phyloP scores from a whole-genome alignment of 2,329 filamentous ascomycete species.

The Raffaelea ambrosiae region DNA sequence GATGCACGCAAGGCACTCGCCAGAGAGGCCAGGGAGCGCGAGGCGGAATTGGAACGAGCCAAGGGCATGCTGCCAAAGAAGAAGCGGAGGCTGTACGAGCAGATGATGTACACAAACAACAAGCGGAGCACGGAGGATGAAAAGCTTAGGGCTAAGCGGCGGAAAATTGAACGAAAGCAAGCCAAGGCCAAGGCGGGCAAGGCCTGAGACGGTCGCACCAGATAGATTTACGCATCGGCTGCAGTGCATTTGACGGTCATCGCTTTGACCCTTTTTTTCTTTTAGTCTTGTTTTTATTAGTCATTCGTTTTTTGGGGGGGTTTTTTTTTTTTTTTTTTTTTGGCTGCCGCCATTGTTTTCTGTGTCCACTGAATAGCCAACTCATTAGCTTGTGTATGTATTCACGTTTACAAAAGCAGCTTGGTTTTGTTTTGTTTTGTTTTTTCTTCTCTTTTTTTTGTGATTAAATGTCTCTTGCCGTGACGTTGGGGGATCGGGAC shows the following conservation, averaged over 20 bases:
- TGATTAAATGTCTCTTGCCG: too few species aligned
- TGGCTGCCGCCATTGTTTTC: background rate
- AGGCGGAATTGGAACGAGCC: conserved; percentile 81
- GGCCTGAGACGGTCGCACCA: too few species aligned
- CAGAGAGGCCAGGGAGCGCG: conserved; percentile 65
- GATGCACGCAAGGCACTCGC: conserved; percentile 61
- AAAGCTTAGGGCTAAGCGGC: conserved; percentile 78
- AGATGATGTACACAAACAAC: conserved; percentile 93
- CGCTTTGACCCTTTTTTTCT: too few species aligned
- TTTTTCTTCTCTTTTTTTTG: too few species aligned
- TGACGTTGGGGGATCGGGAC: too few species aligned
- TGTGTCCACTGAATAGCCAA: too few species aligned
- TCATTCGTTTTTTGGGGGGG: too few species aligned
- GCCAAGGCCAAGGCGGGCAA: conserved; percentile 29
- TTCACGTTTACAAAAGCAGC: too few species aligned
- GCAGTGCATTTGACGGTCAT: too few species aligned
- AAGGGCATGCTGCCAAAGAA: conserved; percentile 99
- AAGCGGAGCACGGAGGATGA: conserved; percentile 88
- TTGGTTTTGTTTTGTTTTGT: too few species aligned
- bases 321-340: conserved; percentile 1
- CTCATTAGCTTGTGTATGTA: too few species aligned
- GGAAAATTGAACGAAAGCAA: conserved; percentile 70
- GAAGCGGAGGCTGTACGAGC: conserved; percentile 95
- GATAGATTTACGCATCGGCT: too few species aligned
- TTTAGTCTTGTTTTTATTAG: conserved; percentile 1